These are phyloP conservation scores for Zymoseptoria passerinii DNA, from an alignment of 2,329 filamentous ascomycete genomes.

Conservation along the genomic window DNA sequence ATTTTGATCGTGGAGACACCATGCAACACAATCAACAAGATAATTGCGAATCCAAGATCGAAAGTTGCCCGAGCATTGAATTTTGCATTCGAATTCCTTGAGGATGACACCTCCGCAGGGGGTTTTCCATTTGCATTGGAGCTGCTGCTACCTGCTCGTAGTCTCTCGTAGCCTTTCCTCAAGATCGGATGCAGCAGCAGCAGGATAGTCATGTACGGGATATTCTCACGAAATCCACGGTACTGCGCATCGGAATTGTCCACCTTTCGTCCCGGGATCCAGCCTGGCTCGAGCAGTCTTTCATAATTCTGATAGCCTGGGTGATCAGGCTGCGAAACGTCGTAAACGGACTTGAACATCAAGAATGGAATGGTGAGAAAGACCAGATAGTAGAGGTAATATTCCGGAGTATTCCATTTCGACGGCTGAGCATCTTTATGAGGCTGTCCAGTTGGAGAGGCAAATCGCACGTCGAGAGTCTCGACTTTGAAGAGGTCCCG, in stretches of 20 bases:
- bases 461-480: conserved; percentile 64
- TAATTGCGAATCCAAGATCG: conserved; percentile 69
- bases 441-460: conserved; percentile 48
- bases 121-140: conserved; percentile 1
- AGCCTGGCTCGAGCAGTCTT: conserved; percentile 65
- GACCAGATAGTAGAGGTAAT: conserved; percentile 68
- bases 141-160: conserved; percentile 10
- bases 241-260: conserved; percentile 91
- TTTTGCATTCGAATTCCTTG: conserved; percentile 46
- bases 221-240: conserved; percentile 70
- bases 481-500: conserved; percentile 51
- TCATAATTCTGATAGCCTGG: conserved; percentile 71
- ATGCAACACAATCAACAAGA: conserved; percentile 73
- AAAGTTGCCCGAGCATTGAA: conserved; percentile 64
- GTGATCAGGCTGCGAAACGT: conserved; percentile 80
- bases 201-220: conserved; percentile 69
- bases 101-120: conserved; percentile 6
- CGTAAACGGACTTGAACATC: conserved; percentile 86
- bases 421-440: conserved; percentile 47
- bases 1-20: conserved; percentile 82
- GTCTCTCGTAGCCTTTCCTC: conserved; percentile 60
- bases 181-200: conserved; percentile 71
- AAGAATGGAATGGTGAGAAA: conserved; percentile 59
- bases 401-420: conserved; percentile 77
- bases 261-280: conserved; percentile 87